Evolutionary conservation across 2,329 filamentous ascomycete species (phyloP).

Genomic region (Fusarium udum): DNA sequence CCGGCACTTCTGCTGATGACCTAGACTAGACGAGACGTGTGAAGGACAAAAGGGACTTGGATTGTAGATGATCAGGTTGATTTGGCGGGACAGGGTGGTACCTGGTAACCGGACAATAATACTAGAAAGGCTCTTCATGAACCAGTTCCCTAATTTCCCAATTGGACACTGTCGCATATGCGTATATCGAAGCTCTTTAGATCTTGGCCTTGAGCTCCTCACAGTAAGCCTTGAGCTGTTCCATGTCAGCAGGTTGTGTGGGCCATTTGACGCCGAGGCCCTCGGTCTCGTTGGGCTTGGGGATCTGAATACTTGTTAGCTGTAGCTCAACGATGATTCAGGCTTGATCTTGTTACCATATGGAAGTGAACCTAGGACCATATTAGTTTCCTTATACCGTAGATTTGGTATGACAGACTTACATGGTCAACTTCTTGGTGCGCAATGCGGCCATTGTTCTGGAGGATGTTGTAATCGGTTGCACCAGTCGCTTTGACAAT

Average conservation of each 20-base stretch:
- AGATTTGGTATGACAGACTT: conserved; percentile 48
- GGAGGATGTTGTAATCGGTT: conserved; percentile 88
- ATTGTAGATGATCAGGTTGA: conserved; percentile 16
- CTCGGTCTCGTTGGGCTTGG: conserved; percentile 86
- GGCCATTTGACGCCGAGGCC: conserved; percentile 87
- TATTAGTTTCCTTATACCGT: not conserved
- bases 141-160: conserved; percentile 6
- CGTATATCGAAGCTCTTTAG: conserved; percentile 54
- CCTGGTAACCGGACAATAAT: conserved; percentile 21
- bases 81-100: not conserved
- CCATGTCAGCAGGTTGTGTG: conserved; percentile 78
- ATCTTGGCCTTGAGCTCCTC: conserved; percentile 93
- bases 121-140: conserved; percentile 28
- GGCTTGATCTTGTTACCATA: conserved; percentile 65
- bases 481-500: conserved; percentile 80
- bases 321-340: not conserved
- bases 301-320: conserved; percentile 68
- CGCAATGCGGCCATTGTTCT: conserved; percentile 93
- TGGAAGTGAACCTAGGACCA: conserved; percentile 85
- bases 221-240: conserved; percentile 78
- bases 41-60: conserved; percentile 8
- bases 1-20: conserved; percentile 55
- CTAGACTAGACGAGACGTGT: conserved; percentile 52
- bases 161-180: not conserved
- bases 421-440: conserved; percentile 95